phyloP scores from a whole-genome alignment of 352 stramenopile genomes.

The Pythium folliculosum region DNA sequence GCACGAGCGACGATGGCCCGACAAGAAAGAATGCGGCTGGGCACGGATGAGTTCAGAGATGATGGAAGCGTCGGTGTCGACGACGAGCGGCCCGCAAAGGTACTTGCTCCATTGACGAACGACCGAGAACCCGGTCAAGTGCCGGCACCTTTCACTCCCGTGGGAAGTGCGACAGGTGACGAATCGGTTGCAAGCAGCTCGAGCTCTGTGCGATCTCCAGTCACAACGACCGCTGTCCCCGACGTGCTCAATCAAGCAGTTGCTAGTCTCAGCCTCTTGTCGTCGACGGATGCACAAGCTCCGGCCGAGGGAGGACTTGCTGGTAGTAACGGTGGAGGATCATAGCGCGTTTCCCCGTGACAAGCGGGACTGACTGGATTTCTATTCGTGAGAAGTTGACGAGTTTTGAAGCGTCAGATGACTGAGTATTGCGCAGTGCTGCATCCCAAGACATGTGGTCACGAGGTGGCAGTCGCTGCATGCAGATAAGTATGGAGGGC shows the following conservation, averaged over 20 bases:
- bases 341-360: neutral
- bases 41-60: slow-evolving; percentile 26
- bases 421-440: no score
- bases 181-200: neutral
- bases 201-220: neutral
- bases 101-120: no score
- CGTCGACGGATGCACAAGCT: no score
- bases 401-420: slow-evolving; percentile 11
- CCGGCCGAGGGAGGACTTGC: no score
- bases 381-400: slow-evolving; percentile 13
- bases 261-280: neutral
- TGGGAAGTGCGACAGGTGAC: neutral
- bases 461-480: neutral
- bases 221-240: no score
- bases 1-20: slow-evolving; percentile 57
- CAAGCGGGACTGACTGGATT: neutral
- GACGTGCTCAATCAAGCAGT: neutral
- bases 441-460: no score
- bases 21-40: slow-evolving; percentile 44
- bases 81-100: no score
- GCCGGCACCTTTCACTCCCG: neutral
- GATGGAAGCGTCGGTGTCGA: neutral
- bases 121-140: no score
- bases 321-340: neutral
- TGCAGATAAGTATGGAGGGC: neutral